phyloP scores from a whole-genome alignment of 2,329 filamentous ascomycete species.

The Aureobasidium sp. region DNA sequence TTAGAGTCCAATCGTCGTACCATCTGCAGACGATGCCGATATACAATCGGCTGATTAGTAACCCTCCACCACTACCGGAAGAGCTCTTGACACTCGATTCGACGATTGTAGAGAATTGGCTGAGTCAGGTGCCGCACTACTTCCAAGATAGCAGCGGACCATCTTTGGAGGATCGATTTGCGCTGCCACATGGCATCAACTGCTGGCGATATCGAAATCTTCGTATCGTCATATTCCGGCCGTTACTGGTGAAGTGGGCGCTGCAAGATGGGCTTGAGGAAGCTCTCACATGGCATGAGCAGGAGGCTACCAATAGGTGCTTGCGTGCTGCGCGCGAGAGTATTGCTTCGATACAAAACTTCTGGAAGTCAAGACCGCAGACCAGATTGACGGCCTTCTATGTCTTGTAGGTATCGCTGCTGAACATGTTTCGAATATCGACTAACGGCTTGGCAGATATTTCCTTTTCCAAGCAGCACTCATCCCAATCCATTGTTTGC shows the following conservation, averaged over 20 bases:
- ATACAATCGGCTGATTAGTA: slow-evolving; percentile 42
- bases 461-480: slow-evolving; percentile 46
- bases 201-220: slow-evolving; percentile 41
- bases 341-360: slow-evolving; percentile 35
- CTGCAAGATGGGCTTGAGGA: neutral
- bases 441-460: slow-evolving; percentile 24
- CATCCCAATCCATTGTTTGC: slow-evolving; percentile 43
- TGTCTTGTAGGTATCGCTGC: slow-evolving; percentile 24
- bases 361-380: slow-evolving; percentile 34
- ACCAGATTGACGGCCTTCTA: slow-evolving; percentile 41
- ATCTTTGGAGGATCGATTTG: slow-evolving; percentile 31
- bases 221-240: slow-evolving; percentile 43
- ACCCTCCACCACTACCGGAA: slow-evolving; percentile 35
- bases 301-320: slow-evolving; percentile 32
- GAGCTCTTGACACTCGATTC: slow-evolving; percentile 38
- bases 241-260: slow-evolving; percentile 37
- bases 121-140: slow-evolving; percentile 32
- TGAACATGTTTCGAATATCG: neutral
- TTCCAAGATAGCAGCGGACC: slow-evolving; percentile 32
- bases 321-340: slow-evolving; percentile 37
- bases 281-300: slow-evolving; percentile 11
- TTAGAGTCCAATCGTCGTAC: slow-evolving; percentile 40
- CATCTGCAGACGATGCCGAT: slow-evolving; percentile 40
- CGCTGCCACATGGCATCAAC: slow-evolving; percentile 38
- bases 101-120: slow-evolving; percentile 28